These are phyloP conservation scores for Cadophora sp. DNA, from an alignment of 2,329 filamentous ascomycete species.

Conservation along the genomic window DNA sequence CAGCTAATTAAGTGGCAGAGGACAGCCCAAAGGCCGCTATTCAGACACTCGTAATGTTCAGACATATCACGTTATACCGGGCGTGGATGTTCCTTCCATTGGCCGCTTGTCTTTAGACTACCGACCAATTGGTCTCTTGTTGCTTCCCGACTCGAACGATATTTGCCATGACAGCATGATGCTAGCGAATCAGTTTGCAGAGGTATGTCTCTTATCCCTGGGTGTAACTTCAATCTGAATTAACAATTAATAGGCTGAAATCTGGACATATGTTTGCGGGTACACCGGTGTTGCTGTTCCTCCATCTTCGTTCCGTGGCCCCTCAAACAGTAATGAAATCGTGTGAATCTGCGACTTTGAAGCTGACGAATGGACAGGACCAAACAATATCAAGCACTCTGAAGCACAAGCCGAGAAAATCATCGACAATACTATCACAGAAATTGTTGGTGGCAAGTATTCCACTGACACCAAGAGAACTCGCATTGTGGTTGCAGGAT, in stretches of 20 bases:
- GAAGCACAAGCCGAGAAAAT: neutral
- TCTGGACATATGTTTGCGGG: neutral
- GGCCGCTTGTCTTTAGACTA: neutral
- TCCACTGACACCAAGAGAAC: neutral
- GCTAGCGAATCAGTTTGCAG: slow-evolving; percentile 72
- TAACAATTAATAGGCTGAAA: neutral
- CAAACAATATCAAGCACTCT: neutral
- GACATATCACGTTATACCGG: neutral
- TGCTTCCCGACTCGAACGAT: slow-evolving; percentile 13
- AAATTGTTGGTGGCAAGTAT: neutral
- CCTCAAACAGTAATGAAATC: neutral
- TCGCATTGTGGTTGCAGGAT: neutral
- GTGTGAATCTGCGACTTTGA: neutral
- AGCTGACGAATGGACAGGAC: neutral
- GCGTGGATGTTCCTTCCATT: neutral
- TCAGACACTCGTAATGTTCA: neutral
- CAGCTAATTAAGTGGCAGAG: neutral
- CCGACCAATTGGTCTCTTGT: neutral
- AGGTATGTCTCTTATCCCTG: slow-evolving; percentile 49
- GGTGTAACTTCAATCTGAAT: neutral
- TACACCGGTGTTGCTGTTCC: neutral
- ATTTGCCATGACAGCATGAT: slow-evolving; percentile 18
- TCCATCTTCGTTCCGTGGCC: neutral
- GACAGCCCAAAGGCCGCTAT: slow-evolving; percentile 5
- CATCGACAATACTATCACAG: neutral